Evolutionary conservation across 192 early-diverging fungal genomes (phyloP), one percentile per base, ranked within the genome.

Genomic region (Neocallimastix lanati): DNA sequence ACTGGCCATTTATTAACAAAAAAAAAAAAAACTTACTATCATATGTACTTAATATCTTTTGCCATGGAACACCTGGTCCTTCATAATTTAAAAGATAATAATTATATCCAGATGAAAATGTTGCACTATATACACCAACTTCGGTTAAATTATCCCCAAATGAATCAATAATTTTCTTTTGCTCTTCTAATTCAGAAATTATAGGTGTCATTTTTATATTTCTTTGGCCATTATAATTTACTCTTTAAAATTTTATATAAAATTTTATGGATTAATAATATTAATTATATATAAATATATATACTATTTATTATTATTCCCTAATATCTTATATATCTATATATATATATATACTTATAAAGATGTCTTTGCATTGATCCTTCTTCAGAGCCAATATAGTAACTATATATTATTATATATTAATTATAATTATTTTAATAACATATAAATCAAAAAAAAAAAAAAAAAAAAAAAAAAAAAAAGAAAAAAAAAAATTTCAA

Each of bases 61-160:
- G 89, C 86, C 88, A 94, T 15, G 96, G 96, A 9, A 95, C 84
- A 80, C 90, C 90, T 11, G 97, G 97, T 0, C 97, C 97, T 28
- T 85, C 81, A 79, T 97, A 96, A n/a, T 85, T 84, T 21, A 97
- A 84, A 77, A 89, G 79, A 79, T 93, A 94, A 83, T 93, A 96
- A 27, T 87, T 86, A 76, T 85, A 89, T 9, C 88, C 86, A 0
- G 91, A 86, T 14, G 95, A 96, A 82, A 98, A 95, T 12, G 82
- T 83, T 0, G 88, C 92, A 12, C 80, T 78, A 79, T 95, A 98
- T 80, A 86, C 21, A 67, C 50, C 50, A n/a, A n/a, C 25, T 50
- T 29, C 35, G 16, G 40, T 29, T 35, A 78, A 78, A 21, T 58
- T 27, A 21, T 78, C 25, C 0, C 33, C 50, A 78, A 37, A 37